Percentiles rank a stretch among this genome's conserved stretches.
Evolutionary conservation across 2,329 filamentous ascomycete genomes (phyloP).

Genomic region (Zymoseptoria brevis): DNA sequence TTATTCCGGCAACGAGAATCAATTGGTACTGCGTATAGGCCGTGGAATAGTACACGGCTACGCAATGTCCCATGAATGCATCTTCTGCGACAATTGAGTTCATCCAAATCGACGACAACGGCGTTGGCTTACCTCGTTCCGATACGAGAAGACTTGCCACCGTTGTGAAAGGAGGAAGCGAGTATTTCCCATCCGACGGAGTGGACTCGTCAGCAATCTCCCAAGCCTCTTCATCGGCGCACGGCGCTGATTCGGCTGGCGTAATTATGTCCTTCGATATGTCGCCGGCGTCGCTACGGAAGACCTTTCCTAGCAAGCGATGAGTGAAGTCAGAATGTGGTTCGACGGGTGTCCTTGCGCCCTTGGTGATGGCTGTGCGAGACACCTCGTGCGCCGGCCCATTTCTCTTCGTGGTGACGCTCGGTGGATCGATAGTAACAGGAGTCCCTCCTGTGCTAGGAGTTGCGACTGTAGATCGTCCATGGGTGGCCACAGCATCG

Average conservation of each 20-base stretch:
- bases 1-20: neutral
- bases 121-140: neutral
- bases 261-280: neutral
- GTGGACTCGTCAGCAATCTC: neutral
- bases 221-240: neutral
- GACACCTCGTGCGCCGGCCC: neutral
- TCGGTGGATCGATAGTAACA: neutral
- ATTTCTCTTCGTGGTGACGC: neutral
- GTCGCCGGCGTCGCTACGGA: neutral
- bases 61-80: neutral
- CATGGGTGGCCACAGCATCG: neutral
- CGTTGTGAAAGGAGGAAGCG: neutral
- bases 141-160: neutral
- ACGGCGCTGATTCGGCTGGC: neutral
- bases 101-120: neutral
- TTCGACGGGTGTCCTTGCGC: neutral
- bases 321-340: neutral
- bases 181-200: neutral
- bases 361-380: neutral
- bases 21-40: neutral
- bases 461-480: neutral
- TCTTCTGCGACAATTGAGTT: neutral
- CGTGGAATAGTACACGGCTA: neutral
- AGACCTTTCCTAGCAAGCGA: neutral
- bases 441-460: neutral